Conservation (phyloP, 805 yeast genomes). For the Barnettozyma sucrosica region DNA sequence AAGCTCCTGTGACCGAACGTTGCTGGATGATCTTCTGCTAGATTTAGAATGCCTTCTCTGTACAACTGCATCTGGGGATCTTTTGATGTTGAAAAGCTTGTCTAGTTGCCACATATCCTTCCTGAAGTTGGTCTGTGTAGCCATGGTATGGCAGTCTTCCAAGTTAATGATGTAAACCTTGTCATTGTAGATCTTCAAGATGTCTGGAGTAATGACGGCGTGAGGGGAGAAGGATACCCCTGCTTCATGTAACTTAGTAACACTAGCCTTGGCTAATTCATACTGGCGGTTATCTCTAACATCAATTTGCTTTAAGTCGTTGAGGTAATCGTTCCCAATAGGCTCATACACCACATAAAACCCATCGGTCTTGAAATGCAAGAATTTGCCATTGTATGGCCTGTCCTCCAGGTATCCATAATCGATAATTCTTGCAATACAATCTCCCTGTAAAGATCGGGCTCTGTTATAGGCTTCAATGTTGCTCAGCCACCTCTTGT, state of each 20-base stretch:
- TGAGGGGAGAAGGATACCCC: constrained; percentile 22
- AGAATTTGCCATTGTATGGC: constrained; percentile 12
- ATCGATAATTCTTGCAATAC: constrained; percentile 21
- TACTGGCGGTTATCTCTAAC: constrained; percentile 9
- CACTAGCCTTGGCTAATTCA: constrained; percentile 12
- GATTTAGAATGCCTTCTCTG: background rate
- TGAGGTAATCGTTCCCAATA: constrained; percentile 9
- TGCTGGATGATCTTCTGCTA: background rate
- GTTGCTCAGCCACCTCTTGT: constrained; percentile 19
- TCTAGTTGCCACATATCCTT: constrained; percentile 16
- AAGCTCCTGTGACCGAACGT: background rate
- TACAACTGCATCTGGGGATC: background rate
- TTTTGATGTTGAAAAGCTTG: constrained; percentile 10
- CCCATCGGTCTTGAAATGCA: constrained; percentile 25
- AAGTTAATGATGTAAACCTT: constrained; percentile 21
- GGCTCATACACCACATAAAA: constrained; percentile 24
- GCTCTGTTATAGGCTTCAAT: constrained; percentile 19
- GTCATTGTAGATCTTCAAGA: constrained; percentile 16
- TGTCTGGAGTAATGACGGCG: constrained; percentile 11
- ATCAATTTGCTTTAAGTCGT: constrained; percentile 15
- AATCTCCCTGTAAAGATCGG: constrained; percentile 19
- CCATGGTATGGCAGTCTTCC: constrained; percentile 16
- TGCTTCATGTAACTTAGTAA: constrained; percentile 16
- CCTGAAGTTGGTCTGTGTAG: constrained; percentile 2
- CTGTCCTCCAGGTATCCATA: constrained; percentile 25